Evolutionary conservation across 2,329 filamentous ascomycete species (phyloP).

Genomic region (Phialemonium atrogriseum): DNA sequence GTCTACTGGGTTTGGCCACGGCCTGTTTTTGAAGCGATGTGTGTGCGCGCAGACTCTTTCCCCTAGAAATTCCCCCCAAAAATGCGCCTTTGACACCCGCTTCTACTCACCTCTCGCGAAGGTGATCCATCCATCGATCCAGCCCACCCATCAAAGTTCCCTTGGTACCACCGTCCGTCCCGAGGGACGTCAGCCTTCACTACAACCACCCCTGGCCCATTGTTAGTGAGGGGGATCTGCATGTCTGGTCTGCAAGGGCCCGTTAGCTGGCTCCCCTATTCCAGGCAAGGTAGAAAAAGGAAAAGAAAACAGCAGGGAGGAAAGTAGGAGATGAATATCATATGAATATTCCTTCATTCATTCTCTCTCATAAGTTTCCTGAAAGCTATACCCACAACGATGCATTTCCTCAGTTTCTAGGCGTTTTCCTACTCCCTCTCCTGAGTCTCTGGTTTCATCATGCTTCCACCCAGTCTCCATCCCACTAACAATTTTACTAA

Average conservation of each 20-base stretch:
- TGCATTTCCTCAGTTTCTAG: too few species aligned
- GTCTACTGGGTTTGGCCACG: slow-evolving; percentile 18
- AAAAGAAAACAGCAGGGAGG: too few species aligned
- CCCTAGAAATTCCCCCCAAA: slow-evolving; percentile 16
- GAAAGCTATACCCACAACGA: too few species aligned
- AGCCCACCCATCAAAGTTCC: slow-evolving; percentile 16
- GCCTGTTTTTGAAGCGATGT: slow-evolving; percentile 16
- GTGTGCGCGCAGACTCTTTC: slow-evolving; percentile 16
- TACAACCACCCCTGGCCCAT: slow-evolving; percentile 10
- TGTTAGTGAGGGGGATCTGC: too few species aligned
- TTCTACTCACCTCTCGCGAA: slow-evolving; percentile 19
- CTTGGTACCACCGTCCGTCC: slow-evolving; percentile 13
- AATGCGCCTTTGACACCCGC: slow-evolving; percentile 19
- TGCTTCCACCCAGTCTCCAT: neutral
- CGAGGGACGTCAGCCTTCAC: slow-evolving; percentile 11
- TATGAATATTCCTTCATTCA: too few species aligned
- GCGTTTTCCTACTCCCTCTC: slow-evolving; percentile 1
- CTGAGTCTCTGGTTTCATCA: neutral
- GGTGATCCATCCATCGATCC: slow-evolving; percentile 18
- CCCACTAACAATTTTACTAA: slow-evolving; percentile 8
- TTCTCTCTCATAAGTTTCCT: too few species aligned
- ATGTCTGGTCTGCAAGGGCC: too few species aligned
- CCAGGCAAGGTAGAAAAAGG: too few species aligned
- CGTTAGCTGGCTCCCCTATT: too few species aligned
- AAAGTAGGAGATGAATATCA: too few species aligned